A percentile compares a stretch with the other conserved stretches of the same genome.
These are phyloP conservation scores for Alternaria metachromatica DNA, from an alignment of 2,329 filamentous ascomycete species.

Conservation along the genomic window DNA sequence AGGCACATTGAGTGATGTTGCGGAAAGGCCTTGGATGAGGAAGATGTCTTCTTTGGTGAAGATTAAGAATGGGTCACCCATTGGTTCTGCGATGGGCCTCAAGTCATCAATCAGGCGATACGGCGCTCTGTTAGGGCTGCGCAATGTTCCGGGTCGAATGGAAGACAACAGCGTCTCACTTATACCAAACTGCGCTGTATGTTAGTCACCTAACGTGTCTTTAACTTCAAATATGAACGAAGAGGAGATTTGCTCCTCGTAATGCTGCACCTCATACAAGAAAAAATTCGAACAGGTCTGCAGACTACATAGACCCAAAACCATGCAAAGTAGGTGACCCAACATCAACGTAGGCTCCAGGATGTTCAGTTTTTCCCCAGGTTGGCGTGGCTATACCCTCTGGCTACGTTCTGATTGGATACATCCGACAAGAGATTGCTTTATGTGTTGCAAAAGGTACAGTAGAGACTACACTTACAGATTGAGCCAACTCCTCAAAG, in stretches of 20 bases:
- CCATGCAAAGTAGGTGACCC: too few species aligned
- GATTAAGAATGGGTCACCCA: conserved; percentile 47
- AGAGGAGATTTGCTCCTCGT: background rate
- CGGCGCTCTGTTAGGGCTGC: background rate
- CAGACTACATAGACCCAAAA: too few species aligned
- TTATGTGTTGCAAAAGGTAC: background rate
- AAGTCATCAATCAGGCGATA: background rate
- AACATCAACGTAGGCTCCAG: background rate
- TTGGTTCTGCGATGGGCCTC: background rate
- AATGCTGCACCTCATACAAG: background rate
- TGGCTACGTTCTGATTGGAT: background rate
- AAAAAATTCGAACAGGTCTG: background rate
- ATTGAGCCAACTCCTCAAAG: background rate
- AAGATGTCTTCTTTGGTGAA: conserved; percentile 54
- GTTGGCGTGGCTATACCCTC: too few species aligned
- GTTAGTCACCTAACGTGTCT: background rate
- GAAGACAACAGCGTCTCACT: background rate
- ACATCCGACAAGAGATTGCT: background rate
- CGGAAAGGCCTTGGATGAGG: conserved; percentile 49
- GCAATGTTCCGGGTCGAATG: background rate
- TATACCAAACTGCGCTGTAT: background rate
- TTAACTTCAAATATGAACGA: background rate
- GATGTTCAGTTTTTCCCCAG: background rate
- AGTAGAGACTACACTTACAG: background rate
- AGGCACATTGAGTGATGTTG: conserved; percentile 10